Conservation (phyloP, 176 grass and related monocot genomes). For the Phyllostachys edulis region DNA sequence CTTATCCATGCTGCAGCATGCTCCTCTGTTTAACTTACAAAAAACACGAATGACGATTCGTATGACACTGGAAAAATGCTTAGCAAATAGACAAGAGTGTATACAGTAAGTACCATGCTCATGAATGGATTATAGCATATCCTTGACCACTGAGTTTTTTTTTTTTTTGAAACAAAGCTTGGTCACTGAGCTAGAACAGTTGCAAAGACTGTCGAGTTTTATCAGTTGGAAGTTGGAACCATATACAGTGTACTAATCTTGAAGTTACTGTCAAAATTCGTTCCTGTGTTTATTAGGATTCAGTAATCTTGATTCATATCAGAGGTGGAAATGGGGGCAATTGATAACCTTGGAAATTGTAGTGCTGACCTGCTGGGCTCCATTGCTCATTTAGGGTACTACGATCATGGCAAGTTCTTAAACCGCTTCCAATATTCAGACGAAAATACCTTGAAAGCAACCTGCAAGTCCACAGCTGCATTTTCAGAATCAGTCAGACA, state of each 20-base stretch:
- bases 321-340: not conserved
- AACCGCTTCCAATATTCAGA: constrained; percentile 41
- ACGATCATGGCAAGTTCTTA: constrained; percentile 17
- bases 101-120: too few species aligned
- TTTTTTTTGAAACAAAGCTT: not conserved
- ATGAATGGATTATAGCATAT: too few species aligned
- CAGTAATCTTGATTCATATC: not conserved
- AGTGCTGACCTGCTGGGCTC: constrained; percentile 46
- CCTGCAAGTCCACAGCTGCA: constrained; percentile 37
- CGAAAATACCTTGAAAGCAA: constrained; percentile 47
- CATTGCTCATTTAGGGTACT: constrained; percentile 40
- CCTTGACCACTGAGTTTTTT: too few species aligned
- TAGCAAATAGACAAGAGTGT: not conserved
- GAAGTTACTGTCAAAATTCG: not conserved
- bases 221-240: not conserved
- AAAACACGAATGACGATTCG: constrained; percentile 27
- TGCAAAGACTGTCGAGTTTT: not conserved
- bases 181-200: not conserved
- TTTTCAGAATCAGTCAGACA: constrained; percentile 21
- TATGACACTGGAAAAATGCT: not conserved
- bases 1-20: constrained; percentile 37
- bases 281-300: not conserved
- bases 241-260: not conserved
- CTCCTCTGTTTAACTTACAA: constrained; percentile 24
- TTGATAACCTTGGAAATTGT: constrained; percentile 54